phyloP scores from a whole-genome alignment of 805 yeast genomes.

The Millerago galiae region DNA sequence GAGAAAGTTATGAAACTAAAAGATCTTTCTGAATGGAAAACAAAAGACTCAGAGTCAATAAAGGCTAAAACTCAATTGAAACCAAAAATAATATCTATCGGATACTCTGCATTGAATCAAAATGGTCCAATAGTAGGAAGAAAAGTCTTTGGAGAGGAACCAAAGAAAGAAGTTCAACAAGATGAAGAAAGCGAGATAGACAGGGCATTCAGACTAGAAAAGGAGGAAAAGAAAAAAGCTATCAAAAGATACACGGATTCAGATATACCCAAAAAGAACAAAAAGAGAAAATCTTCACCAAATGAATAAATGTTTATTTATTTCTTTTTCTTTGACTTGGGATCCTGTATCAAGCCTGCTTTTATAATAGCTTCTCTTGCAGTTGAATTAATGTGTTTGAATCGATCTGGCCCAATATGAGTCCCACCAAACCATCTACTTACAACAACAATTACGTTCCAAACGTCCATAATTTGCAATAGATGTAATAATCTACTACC shows the following conservation, averaged over 20 bases:
- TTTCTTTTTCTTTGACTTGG: slow-evolving; percentile 24
- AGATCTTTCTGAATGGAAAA: slow-evolving; percentile 34
- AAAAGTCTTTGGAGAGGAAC: slow-evolving; percentile 23
- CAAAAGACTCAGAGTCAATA: slow-evolving; percentile 20
- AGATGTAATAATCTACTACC: slow-evolving; percentile 82
- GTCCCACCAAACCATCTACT: slow-evolving; percentile 92
- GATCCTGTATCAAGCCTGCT: slow-evolving; percentile 43
- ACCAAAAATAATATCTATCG: slow-evolving; percentile 30
- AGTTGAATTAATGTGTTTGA: slow-evolving; percentile 85
- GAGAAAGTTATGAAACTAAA: slow-evolving; percentile 31
- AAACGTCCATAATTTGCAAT: slow-evolving; percentile 64
- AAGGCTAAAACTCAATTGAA: slow-evolving; percentile 24
- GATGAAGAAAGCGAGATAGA: slow-evolving; percentile 11
- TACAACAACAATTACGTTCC: slow-evolving; percentile 73
- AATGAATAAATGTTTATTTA: slow-evolving; percentile 7
- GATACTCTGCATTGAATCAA: slow-evolving; percentile 30
- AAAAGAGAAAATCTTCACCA: slow-evolving; percentile 12
- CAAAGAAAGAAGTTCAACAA: slow-evolving; percentile 5
- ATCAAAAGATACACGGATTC: slow-evolving; percentile 6
- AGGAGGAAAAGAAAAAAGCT: slow-evolving; percentile 12
- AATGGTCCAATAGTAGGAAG: slow-evolving; percentile 21
- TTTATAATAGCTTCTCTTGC: slow-evolving; percentile 77
- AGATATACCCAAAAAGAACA: slow-evolving; percentile 10
- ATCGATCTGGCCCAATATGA: slow-evolving; percentile 88
- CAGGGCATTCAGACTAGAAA: slow-evolving; percentile 7